Base-by-base conservation (phyloP, 2,329 filamentous ascomycete genomes). In the Trichothecium sympodiale region DNA sequence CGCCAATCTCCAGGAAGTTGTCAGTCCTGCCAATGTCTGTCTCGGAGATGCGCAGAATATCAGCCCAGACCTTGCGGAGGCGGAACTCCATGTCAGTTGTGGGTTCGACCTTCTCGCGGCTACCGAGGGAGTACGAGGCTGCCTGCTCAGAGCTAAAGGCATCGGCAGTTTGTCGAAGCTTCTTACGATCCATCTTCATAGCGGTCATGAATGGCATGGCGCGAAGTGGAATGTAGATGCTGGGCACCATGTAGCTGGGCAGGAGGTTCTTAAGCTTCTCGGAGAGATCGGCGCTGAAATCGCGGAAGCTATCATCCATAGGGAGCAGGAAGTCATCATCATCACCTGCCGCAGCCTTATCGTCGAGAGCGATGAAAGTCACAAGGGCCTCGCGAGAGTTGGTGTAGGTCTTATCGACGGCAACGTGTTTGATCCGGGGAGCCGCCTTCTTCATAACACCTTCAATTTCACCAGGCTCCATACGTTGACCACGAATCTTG, bases 381-480 rank as follows among this genome's bases (percentile, higher is more conserved):
- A 17, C 15, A 3, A 28, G 37, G 15, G 13, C 20, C 20, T 25
- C 20, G 20, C 20, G 20, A 10, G 20, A 25, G 20, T 25, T 25
- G 20, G 20, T 10, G 20, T 25, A 25, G 10, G 20, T 25, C 20
- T 25, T 25, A 6, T 41, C 39, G 8, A 35, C 41, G 4, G 31
- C 41, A 10, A 40, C 33, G 6, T 31, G 17, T 8, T 28, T 14
- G 2, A 33, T 33, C 18, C 34, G 7, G 13, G 37, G 28, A 10
- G 38, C 4, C 12, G 14, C 16, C 29, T 31, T 14, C 9, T 34
- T 18, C 9, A 41, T 26, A 10, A 20, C 25, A 10, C 43, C 26
- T 36, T 46, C 44, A 12, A 46, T 37, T 20, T 46, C 43, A 14
- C 39, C 41, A 17, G 43, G 34, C 33, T 47, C 45, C 20, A 48